A percentile compares a stretch with the other conserved stretches of the same genome.
Conservation (phyloP, 2,329 filamentous ascomycete genomes). For the Exophiala spinifera region DNA sequence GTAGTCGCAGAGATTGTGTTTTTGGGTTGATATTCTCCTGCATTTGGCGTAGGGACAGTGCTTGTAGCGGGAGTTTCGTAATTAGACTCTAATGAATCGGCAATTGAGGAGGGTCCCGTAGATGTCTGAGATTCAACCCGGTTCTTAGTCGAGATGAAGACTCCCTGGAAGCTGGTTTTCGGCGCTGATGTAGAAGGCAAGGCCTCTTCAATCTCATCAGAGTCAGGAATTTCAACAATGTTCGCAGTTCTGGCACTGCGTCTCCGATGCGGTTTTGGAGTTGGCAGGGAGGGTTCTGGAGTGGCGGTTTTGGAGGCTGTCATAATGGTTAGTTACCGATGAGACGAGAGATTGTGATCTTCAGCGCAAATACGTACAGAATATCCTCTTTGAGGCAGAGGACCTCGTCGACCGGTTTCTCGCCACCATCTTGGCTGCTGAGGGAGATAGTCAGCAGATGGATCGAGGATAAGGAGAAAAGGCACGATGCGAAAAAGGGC, state of each 20-base stretch:
- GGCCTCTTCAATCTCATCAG: conserved; percentile 23
- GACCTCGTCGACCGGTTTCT: conserved; percentile 16
- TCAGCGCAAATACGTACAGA: conserved; percentile 5
- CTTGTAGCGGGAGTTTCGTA: conserved; percentile 64
- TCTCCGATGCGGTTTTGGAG: conserved; percentile 6
- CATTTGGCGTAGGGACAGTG: conserved; percentile 51
- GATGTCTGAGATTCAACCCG: conserved; percentile 27
- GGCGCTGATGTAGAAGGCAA: conserved; percentile 6
- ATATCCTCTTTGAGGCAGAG: conserved; percentile 5
- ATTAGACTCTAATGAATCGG: conserved; percentile 42
- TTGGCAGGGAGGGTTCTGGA: conserved; percentile 14
- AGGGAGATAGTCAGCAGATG: neutral
- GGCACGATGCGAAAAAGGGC: neutral
- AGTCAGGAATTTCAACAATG: conserved; percentile 26
- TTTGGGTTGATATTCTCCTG: conserved; percentile 32
- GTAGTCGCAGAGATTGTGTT: conserved; percentile 41
- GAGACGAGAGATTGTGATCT: neutral
- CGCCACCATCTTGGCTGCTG: conserved; percentile 22
- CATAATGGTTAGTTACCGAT: neutral
- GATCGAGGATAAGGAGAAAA: neutral
- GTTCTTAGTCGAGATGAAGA: conserved; percentile 12
- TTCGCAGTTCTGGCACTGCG: conserved; percentile 15
- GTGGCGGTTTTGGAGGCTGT: conserved; percentile 22
- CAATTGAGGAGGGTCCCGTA: conserved; percentile 41
- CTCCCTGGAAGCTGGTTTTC: conserved; percentile 20